These are phyloP conservation scores for Suillus placidus DNA, from an alignment of 768 basidiomycete species.

Conservation along the genomic window DNA sequence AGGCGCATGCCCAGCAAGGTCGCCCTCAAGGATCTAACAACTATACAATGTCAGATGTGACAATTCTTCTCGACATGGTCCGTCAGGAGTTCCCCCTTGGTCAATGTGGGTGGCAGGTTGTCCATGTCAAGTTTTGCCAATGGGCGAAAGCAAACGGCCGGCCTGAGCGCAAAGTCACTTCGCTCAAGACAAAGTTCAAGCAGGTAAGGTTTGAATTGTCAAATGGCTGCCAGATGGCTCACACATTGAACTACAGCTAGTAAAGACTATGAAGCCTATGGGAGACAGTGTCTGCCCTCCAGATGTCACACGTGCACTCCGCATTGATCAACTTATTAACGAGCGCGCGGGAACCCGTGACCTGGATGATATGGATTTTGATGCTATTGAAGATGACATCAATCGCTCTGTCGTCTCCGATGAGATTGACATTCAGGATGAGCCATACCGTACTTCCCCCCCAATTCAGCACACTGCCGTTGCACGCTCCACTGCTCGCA, in stretches of 20 bases:
- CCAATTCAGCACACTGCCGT: conserved; percentile 7
- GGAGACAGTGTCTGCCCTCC: conserved; percentile 26
- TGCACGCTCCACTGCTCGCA: neutral
- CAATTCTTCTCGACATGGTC: neutral
- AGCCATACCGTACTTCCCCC: neutral
- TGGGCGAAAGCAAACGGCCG: neutral
- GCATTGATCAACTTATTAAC: conserved; percentile 30
- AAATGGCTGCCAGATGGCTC: neutral
- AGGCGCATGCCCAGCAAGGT: neutral
- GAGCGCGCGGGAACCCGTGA: conserved; percentile 23
- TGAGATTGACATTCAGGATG: neutral
- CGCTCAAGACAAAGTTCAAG: conserved; percentile 29
- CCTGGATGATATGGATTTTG: conserved; percentile 19
- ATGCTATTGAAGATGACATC: neutral
- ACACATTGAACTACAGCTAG: conserved; percentile 13
- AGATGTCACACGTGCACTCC: conserved; percentile 24
- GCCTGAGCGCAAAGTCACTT: neutral
- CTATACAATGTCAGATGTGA: neutral
- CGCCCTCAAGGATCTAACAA: conserved; percentile 3
- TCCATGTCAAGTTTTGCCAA: neutral
- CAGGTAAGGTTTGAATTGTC: conserved; percentile 15
- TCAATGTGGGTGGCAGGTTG: conserved; percentile 8
- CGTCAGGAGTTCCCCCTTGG: conserved; percentile 5
- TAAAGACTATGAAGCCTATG: conserved; percentile 30
- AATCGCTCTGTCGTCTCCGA: neutral